A percentile compares a stretch with the other conserved stretches of the same genome.
Conservation (phyloP, 1,284 basidiomycete genomes). For the Ganoderma leucocontextum region DNA sequence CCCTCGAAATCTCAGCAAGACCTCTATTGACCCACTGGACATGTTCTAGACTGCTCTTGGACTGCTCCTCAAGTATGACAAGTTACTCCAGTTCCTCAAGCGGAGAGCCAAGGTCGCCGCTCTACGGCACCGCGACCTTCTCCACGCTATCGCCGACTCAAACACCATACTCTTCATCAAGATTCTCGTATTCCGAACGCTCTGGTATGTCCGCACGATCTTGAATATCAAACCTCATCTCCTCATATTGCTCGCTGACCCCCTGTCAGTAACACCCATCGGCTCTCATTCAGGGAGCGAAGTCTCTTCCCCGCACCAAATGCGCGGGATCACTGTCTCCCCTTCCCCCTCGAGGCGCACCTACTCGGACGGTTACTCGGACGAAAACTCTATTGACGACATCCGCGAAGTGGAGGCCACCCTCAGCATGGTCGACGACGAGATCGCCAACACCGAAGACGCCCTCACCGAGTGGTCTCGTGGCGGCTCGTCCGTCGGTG, state of each 20-base stretch:
- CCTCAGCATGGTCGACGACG: constrained; percentile 68
- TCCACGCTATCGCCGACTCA: constrained; percentile 54
- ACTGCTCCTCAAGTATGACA: constrained; percentile 28
- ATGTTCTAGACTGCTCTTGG: constrained; percentile 27
- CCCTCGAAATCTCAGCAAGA: constrained; percentile 7
- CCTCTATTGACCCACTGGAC: constrained; percentile 9
- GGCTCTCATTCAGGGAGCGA: constrained; percentile 51
- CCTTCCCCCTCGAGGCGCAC: constrained; percentile 44
- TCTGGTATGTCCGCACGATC: constrained; percentile 18
- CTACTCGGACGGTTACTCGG: constrained; percentile 47
- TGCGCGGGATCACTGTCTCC: constrained; percentile 53
- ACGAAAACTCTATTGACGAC: constrained; percentile 56
- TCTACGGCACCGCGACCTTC: constrained; percentile 60
- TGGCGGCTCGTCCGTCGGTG: constrained; percentile 35
- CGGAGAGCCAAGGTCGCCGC: constrained; percentile 52
- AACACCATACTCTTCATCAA: constrained; percentile 53
- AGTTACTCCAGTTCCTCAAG: constrained; percentile 40
- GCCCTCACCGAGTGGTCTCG: constrained; percentile 65
- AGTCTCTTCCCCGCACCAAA: constrained; percentile 45
- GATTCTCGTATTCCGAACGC: constrained; percentile 46
- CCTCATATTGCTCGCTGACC: not conserved
- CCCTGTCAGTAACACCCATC: constrained; percentile 42
- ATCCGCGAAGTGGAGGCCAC: constrained; percentile 71
- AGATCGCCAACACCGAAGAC: constrained; percentile 68
- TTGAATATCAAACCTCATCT: not conserved